Percentiles rank a stretch among this genome's conserved stretches.
These are phyloP conservation scores for Benincasa hispida DNA, from an alignment of 306 rosid species.

Conservation along the genomic window DNA sequence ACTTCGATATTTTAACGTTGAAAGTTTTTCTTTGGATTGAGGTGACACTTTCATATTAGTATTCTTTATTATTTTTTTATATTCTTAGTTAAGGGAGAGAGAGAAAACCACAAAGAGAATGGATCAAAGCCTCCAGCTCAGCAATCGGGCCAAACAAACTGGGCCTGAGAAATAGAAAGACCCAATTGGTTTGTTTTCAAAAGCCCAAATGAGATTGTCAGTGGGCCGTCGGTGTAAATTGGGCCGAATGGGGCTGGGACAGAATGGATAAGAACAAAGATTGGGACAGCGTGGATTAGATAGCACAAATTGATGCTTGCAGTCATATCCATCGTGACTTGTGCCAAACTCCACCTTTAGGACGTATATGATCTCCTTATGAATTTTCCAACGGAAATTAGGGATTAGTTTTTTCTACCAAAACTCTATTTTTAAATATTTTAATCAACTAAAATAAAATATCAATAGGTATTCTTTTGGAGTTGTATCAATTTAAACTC, in stretches of 20 bases:
- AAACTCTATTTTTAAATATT: too few species aligned
- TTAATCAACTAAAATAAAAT: too few species aligned
- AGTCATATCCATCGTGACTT: constrained; percentile 11
- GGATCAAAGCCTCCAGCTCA: background rate
- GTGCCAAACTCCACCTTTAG: constrained; percentile 5
- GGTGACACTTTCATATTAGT: too few species aligned
- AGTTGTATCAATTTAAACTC: too few species aligned
- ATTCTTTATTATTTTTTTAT: too few species aligned
- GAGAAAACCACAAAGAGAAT: background rate
- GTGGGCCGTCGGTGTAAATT: background rate
- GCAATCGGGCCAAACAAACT: background rate
- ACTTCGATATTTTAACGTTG: too few species aligned
- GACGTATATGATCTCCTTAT: too few species aligned
- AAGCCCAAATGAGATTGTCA: background rate
- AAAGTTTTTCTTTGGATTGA: too few species aligned
- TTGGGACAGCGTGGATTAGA: background rate
- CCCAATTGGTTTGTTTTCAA: background rate
- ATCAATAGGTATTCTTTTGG: too few species aligned
- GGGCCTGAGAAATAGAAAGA: background rate
- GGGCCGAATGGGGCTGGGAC: background rate
- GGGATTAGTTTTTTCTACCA: too few species aligned
- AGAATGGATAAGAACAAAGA: constrained; percentile 3
- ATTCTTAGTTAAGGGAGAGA: too few species aligned
- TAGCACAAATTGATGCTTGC: background rate
- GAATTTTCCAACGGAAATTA: too few species aligned